These are phyloP conservation scores for Stylonectria norvegica DNA, from an alignment of 2,329 filamentous ascomycete species.

Conservation along the genomic window DNA sequence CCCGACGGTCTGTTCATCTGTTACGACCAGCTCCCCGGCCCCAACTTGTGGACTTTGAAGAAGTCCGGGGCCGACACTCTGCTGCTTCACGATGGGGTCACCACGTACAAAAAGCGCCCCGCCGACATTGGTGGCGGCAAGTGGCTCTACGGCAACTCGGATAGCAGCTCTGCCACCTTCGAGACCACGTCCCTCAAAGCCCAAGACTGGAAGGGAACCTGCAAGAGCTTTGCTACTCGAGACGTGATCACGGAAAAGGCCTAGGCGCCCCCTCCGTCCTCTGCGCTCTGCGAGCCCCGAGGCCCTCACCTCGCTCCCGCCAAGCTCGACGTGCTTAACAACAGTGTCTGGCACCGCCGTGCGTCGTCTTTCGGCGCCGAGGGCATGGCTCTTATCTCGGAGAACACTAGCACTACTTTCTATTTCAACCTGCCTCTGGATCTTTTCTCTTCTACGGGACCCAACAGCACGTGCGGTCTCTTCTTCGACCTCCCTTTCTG, in stretches of 20 bases:
- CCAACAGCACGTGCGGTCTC: slow-evolving; percentile 7
- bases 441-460: background rate
- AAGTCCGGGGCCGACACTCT: slow-evolving; percentile 18
- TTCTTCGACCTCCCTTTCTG: slow-evolving; percentile 10
- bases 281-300: slow-evolving; percentile 1
- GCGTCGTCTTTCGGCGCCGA: slow-evolving; percentile 3
- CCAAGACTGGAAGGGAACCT: slow-evolving; percentile 26
- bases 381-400: slow-evolving; percentile 5
- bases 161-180: slow-evolving; percentile 18
- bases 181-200: slow-evolving; percentile 24
- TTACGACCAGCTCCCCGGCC: slow-evolving; percentile 31
- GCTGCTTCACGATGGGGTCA: slow-evolving; percentile 23
- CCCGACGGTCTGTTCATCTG: slow-evolving; percentile 28
- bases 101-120: slow-evolving; percentile 27
- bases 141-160: slow-evolving; percentile 21
- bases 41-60: slow-evolving; percentile 27
- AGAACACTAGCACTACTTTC: slow-evolving; percentile 7
- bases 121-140: slow-evolving; percentile 21
- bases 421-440: slow-evolving; percentile 4
- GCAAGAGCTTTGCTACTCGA: slow-evolving; percentile 16
- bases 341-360: slow-evolving; percentile 4
- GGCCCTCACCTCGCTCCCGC: slow-evolving; percentile 2
- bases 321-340: slow-evolving; percentile 1
- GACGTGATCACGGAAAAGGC: slow-evolving; percentile 2
- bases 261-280: background rate